Conservation (phyloP, 2,329 filamentous ascomycete species). For the Talaromyces sp. region DNA sequence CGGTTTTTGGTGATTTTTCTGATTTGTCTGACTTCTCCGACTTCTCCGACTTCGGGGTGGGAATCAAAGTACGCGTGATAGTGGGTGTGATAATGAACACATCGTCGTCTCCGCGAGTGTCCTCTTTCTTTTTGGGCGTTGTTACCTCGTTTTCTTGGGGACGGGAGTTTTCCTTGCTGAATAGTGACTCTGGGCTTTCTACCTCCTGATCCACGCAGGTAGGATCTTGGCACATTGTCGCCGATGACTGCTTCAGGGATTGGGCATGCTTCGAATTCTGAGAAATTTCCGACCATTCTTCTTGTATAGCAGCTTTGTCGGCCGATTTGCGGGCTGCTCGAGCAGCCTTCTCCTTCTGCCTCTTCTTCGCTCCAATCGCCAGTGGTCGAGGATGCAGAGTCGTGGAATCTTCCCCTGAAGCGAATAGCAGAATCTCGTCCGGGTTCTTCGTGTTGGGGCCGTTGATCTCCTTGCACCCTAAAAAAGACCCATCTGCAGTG, state of each 20-base stretch:
- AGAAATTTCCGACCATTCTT: constrained; percentile 35
- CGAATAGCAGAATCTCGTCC: constrained; percentile 42
- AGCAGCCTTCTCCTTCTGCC: constrained; percentile 19
- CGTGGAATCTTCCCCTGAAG: constrained; percentile 29
- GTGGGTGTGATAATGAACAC: constrained; percentile 44
- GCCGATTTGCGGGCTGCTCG: constrained; percentile 15
- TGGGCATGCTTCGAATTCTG: constrained; percentile 39
- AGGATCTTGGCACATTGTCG: constrained; percentile 28
- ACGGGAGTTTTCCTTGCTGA: constrained; percentile 29
- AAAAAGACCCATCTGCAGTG: constrained; percentile 41
- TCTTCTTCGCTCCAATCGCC: constrained; percentile 26
- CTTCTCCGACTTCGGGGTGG: constrained; percentile 19
- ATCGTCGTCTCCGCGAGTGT: constrained; percentile 31
- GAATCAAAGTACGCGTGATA: constrained; percentile 45
- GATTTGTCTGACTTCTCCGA: constrained; percentile 3
- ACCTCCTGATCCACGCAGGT: constrained; percentile 20
- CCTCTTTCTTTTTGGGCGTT: constrained; percentile 16
- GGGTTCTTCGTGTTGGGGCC: constrained; percentile 36
- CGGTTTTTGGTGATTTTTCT: constrained; percentile 1
- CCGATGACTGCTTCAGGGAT: constrained; percentile 36
- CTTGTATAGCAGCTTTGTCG: constrained; percentile 25
- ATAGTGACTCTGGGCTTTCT: constrained; percentile 20
- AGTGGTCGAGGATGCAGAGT: constrained; percentile 27
- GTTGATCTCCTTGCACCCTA: constrained; percentile 45
- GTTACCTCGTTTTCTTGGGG: constrained; percentile 14